These are phyloP conservation scores for Clitopilus hobsonii DNA, from an alignment of 768 basidiomycete genomes.

Conservation along the genomic window DNA sequence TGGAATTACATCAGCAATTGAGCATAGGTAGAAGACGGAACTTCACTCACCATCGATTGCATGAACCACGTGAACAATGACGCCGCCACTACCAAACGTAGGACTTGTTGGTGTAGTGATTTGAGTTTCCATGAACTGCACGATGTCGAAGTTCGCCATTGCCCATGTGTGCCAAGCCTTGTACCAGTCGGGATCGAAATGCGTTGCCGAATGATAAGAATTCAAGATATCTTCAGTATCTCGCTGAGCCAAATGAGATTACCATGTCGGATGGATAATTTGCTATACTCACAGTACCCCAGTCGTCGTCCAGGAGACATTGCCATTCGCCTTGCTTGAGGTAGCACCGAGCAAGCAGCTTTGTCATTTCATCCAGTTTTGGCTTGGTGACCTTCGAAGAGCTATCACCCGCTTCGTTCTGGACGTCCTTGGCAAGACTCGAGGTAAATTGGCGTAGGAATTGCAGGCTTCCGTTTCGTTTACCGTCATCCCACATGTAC, in stretches of 20 bases:
- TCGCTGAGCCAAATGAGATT: constrained; percentile 37
- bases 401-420: constrained; percentile 46
- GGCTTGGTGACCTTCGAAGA: constrained; percentile 46
- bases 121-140: constrained; percentile 69
- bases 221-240: constrained; percentile 75
- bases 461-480: constrained; percentile 66
- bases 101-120: constrained; percentile 49
- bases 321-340: constrained; percentile 96
- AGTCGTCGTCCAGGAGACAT: constrained; percentile 66
- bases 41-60: constrained; percentile 67
- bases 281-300: constrained; percentile 58
- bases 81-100: constrained; percentile 51
- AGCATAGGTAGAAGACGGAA: not conserved
- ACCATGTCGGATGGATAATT: not conserved
- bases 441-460: constrained; percentile 77
- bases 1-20: constrained; percentile 17
- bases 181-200: constrained; percentile 89
- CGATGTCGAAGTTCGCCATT: constrained; percentile 89
- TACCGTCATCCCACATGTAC: constrained; percentile 86
- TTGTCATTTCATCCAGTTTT: constrained; percentile 59
- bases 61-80: constrained; percentile 80
- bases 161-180: constrained; percentile 99
- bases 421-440: constrained; percentile 67
- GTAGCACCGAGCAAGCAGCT: constrained; percentile 87
- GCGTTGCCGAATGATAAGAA: constrained; percentile 79